Evolutionary conservation across 2,329 filamentous ascomycete species (phyloP), one percentile per base, ranked within the genome.

Genomic region (Alternaria solani): DNA sequence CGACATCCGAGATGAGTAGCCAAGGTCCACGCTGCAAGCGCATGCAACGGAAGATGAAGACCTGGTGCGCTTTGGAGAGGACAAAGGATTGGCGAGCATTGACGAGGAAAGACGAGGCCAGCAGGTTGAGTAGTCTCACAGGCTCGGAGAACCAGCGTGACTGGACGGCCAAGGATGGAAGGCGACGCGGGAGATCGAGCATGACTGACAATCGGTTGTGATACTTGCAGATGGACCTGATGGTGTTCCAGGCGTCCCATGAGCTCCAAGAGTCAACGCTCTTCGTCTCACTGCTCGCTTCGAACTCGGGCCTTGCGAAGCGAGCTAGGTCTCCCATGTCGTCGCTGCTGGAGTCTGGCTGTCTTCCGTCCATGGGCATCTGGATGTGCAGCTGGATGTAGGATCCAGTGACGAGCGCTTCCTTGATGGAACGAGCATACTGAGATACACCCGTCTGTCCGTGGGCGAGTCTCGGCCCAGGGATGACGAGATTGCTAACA

Each of bases 171-270:
- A 83, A 73, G 2, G 83, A 78, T n/a, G 87, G 87, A n/a, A 89
- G 80, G 55, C 85, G 81, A 52, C 84, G 85, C 5, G 87, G 86
- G 46, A 89, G 71, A n/a, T 83, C 81, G 30, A 90, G 80, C 25
- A 59, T 92, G 79, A 97, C 88, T 72, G 88, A 90, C 38, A 99
- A 84, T 76, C 93, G 88, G 57, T 86, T 81, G 78, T 90, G 90
- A 80, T 99, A 98, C 80, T 89, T 91, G 85, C 93, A 97, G 58
- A 93, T 83, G 54, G 89, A 90, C 54, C 95, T 87, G 71, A 99
- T 91, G 23, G 90, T 85, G 76, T 99, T 90, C 95, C 95, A 99
- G 1, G 91, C 90, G 79, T 98, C 94, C 96, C 96, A 99, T 2
- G 89, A 86, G 54, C 89, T 89, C 78, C 92, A 95, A 0, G 91